Conservation (phyloP, 2,329 filamentous ascomycete genomes). For the Bipolaris victoriae region DNA sequence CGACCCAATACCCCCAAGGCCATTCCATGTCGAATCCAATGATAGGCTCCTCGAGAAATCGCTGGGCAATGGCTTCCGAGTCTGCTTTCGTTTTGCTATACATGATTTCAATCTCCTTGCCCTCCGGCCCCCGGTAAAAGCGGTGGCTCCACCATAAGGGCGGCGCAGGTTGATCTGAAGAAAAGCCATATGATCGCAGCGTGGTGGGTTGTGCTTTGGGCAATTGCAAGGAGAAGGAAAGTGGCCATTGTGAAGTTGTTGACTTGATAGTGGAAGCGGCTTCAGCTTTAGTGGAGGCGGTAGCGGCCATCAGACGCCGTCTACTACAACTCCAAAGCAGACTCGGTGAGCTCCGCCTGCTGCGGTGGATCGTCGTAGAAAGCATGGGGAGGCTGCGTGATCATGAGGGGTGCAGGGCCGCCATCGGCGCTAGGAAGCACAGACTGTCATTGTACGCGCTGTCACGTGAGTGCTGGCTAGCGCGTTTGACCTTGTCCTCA, state of each 20-base stretch:
- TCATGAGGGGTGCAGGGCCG: background rate
- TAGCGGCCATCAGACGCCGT: slow-evolving; percentile 1
- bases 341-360: background rate
- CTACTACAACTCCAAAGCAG: background rate
- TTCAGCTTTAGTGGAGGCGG: background rate
- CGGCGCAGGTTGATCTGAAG: slow-evolving; percentile 6
- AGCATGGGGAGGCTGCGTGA: slow-evolving; percentile 4
- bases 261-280: background rate
- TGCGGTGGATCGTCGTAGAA: background rate
- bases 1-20: slow-evolving; percentile 59
- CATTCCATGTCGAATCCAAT: slow-evolving; percentile 94
- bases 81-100: slow-evolving; percentile 74
- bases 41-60: slow-evolving; percentile 72
- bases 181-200: slow-evolving; percentile 12
- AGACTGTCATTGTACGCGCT: slow-evolving; percentile 6
- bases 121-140: slow-evolving; percentile 66
- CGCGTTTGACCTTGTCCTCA: background rate
- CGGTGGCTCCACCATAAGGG: slow-evolving; percentile 68
- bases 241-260: slow-evolving; percentile 25
- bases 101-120: slow-evolving; percentile 69
- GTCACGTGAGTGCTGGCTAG: slow-evolving; percentile 9
- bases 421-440: slow-evolving; percentile 7
- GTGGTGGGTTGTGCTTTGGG: slow-evolving; percentile 16
- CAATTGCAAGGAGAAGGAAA: slow-evolving; percentile 25
- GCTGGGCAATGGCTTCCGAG: slow-evolving; percentile 68